Base-by-base conservation (phyloP, 2,329 filamentous ascomycete species). In the Colletotrichum karsti region DNA sequence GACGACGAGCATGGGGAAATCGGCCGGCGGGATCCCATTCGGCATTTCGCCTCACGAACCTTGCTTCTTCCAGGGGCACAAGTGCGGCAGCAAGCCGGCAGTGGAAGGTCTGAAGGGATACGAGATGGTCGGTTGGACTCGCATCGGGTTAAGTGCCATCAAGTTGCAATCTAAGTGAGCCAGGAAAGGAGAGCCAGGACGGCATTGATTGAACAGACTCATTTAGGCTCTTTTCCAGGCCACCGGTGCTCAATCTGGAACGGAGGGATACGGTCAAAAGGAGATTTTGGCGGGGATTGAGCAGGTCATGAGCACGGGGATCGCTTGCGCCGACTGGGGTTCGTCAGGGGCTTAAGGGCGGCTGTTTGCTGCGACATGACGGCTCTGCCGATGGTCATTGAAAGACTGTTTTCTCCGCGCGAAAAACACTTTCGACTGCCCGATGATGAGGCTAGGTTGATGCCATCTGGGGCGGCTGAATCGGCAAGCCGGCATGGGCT, bases 161-260 rank as follows among this genome's bases (percentile, higher is more conserved):
- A 22, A 35, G 20, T 3, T 42, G 58, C 57, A 54, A 65, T 59
- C 60, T 58, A 54, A 26, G 39, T 58, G 65, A 68, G 46, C 15
- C n/a, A 10, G 20, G 6, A 28, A 39, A 54, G 26, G 42, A 30
- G 26, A 20, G 20, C 10, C 13, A 33, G 24, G 22, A 33, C 12
- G 41, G 46, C 33, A 41, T 56, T 55, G 58, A 42, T 67, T 56
- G 12, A 63, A 22, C 46, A 63, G 35, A 42, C 26, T 54, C 55
- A 69, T 69, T 67, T 62, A 69, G 66, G 55, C 66, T 65, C 63
- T 60, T 69, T 42, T 26, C 24, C 46, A 28, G 24, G 33, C 33
- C 48, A 46, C 48, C 30, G n/a, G 28, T 58, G 54, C 66, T 67
- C 15, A 67, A 67, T 67, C 55, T 60, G 66, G 66, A 69, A 69